A percentile compares a stretch with the other conserved stretches of the same genome.
These are phyloP conservation scores for Astrothelium macrocarpum DNA, from an alignment of 495 filamentous ascomycete species.

Conservation along the genomic window DNA sequence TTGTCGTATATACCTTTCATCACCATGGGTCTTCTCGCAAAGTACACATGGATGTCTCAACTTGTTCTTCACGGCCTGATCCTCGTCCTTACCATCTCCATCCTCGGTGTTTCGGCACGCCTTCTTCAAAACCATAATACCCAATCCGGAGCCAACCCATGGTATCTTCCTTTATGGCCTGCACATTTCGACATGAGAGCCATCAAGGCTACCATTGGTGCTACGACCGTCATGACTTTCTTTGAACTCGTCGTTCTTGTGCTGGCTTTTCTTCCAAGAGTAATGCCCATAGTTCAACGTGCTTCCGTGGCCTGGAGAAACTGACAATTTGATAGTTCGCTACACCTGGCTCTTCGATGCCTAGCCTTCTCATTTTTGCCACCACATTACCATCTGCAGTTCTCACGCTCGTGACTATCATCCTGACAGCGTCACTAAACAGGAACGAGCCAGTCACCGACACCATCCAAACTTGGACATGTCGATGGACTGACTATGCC, in stretches of 20 bases:
- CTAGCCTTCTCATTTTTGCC: slow-evolving; percentile 20
- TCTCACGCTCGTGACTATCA: slow-evolving; percentile 23
- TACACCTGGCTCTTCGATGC: slow-evolving; percentile 7
- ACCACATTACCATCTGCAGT: slow-evolving; percentile 22
- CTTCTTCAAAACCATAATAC: slow-evolving; percentile 13
- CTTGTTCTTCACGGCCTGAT: neutral
- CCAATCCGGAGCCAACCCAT: slow-evolving; percentile 27
- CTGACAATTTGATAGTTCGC: neutral
- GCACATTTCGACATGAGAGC: slow-evolving; percentile 29
- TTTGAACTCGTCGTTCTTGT: neutral
- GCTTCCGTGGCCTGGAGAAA: neutral
- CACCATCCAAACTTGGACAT: slow-evolving; percentile 27
- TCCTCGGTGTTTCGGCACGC: neutral
- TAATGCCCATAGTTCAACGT: slow-evolving; percentile 11
- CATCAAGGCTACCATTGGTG: slow-evolving; percentile 27
- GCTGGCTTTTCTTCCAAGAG: slow-evolving; percentile 1
- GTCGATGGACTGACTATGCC: slow-evolving; percentile 17
- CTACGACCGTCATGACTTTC: slow-evolving; percentile 15
- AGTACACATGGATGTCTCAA: slow-evolving; percentile 1
- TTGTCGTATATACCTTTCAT: neutral
- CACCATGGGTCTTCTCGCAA: neutral
- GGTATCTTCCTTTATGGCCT: slow-evolving; percentile 33
- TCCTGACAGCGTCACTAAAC: slow-evolving; percentile 30
- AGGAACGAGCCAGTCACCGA: slow-evolving; percentile 23
- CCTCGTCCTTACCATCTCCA: neutral